Evolutionary conservation across 169 alveolate species (phyloP).

Genomic region (Cryptosporidium baileyi): DNA sequence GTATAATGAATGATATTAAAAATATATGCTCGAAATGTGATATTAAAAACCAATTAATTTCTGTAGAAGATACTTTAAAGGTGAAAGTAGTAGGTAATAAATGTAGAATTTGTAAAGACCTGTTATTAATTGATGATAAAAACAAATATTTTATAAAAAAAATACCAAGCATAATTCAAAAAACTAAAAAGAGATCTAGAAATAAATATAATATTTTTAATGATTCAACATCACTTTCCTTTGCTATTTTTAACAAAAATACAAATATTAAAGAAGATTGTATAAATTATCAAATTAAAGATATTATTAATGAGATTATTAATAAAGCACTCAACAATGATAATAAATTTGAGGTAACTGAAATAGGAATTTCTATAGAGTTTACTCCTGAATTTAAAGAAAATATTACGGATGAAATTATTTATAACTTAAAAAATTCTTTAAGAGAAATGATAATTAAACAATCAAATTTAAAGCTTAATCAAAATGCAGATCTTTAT

Average conservation of each 20-base stretch:
- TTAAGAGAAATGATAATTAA: slow-evolving; percentile 15
- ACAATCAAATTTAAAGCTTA: background rate
- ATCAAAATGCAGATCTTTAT: slow-evolving; percentile 40
- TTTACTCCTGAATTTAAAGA: slow-evolving; percentile 15
- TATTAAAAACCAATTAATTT: background rate
- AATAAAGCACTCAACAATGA: background rate
- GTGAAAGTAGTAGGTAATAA: background rate
- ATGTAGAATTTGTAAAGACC: background rate
- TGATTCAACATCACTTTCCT: background rate
- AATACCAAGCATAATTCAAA: background rate
- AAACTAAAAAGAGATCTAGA: background rate
- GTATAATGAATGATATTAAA: background rate
- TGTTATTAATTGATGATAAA: slow-evolving; percentile 20
- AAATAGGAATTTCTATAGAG: slow-evolving; percentile 49
- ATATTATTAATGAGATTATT: background rate
- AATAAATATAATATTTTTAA: background rate
- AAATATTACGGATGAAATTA: background rate
- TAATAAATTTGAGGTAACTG: background rate
- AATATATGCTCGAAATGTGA: slow-evolving; percentile 42
- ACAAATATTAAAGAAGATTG: background rate
- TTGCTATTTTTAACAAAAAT: background rate
- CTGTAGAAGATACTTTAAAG: background rate
- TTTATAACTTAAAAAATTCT: slow-evolving; percentile 8
- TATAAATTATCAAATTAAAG: background rate
- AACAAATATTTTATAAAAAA: background rate